Conservation (phyloP, 2,329 filamentous ascomycete genomes). For the Cladophialophora immunda region DNA sequence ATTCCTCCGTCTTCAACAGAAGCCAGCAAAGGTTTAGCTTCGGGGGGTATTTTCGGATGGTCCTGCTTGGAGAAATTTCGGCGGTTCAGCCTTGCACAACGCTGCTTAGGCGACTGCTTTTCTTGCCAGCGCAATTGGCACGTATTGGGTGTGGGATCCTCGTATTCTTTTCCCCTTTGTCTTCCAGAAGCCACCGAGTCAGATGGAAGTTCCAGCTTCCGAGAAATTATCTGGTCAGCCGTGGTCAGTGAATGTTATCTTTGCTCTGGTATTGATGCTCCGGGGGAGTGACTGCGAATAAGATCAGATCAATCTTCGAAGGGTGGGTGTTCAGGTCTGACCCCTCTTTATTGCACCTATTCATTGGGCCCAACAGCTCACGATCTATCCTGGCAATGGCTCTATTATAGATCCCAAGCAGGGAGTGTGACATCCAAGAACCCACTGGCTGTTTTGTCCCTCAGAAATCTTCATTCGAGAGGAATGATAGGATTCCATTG, state of each 20-base stretch:
- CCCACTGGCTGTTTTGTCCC: neutral
- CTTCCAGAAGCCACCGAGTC: neutral
- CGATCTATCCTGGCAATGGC: neutral
- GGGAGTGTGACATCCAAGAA: neutral
- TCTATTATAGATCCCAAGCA: neutral
- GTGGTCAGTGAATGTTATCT: neutral
- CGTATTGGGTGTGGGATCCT: neutral
- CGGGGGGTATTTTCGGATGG: neutral
- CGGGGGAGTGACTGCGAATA: neutral
- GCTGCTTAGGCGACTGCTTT: neutral
- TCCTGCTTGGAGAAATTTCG: neutral
- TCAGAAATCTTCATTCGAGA: neutral
- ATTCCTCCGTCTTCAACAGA: neutral
- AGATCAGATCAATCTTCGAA: neutral
- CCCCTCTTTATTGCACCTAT: neutral
- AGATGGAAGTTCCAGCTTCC: neutral
- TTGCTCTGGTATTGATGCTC: neutral
- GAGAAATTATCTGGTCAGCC: neutral
- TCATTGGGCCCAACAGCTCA: neutral
- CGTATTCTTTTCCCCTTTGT: slow-evolving; percentile 3
- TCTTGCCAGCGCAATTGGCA: neutral
- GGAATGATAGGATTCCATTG: neutral
- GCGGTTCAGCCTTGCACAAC: neutral
- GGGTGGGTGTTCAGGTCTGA: neutral
- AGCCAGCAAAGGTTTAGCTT: too few relatives aligned